These are phyloP conservation scores for Vigna nakashimae DNA, from an alignment of 306 rosid species.

Conservation along the genomic window DNA sequence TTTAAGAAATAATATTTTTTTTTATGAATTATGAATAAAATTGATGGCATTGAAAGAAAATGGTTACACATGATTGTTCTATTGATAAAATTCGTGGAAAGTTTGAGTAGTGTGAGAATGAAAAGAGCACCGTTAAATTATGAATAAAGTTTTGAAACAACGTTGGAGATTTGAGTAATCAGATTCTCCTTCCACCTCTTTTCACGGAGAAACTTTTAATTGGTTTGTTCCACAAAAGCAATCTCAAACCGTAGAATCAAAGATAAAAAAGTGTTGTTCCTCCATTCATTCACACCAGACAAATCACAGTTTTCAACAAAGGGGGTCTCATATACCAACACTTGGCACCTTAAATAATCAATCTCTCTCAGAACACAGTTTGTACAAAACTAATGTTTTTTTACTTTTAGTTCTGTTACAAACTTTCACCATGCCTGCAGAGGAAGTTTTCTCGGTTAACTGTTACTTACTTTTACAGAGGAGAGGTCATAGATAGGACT, in stretches of 20 bases:
- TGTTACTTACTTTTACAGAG: too few relatives aligned
- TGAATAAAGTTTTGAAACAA: slow-evolving; percentile 18
- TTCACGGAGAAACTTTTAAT: slow-evolving; percentile 19
- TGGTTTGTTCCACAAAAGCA: slow-evolving; percentile 27
- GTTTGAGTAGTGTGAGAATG: slow-evolving; percentile 15
- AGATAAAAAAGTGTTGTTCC: slow-evolving; percentile 4
- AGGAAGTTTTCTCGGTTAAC: too few relatives aligned
- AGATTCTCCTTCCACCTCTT: slow-evolving; percentile 30
- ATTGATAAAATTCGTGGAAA: too few relatives aligned
- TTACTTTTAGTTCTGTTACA: too few relatives aligned
- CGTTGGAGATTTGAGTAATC: slow-evolving; percentile 23
- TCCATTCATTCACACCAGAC: slow-evolving; percentile 52
- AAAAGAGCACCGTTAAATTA: slow-evolving; percentile 35
- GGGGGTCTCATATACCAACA: neutral
- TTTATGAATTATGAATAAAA: too few relatives aligned
- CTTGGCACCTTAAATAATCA: slow-evolving; percentile 5
- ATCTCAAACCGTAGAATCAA: slow-evolving; percentile 41
- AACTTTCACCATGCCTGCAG: too few relatives aligned
- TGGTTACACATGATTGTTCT: too few relatives aligned
- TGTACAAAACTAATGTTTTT: too few relatives aligned
- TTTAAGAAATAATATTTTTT: too few relatives aligned
- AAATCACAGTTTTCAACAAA: slow-evolving; percentile 29
- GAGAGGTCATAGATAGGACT: too few relatives aligned
- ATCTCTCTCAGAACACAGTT: too few relatives aligned
- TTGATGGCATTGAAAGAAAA: too few relatives aligned